phyloP scores from a whole-genome alignment of 345 rosid genomes.

The Hibiscus mutabilis region DNA sequence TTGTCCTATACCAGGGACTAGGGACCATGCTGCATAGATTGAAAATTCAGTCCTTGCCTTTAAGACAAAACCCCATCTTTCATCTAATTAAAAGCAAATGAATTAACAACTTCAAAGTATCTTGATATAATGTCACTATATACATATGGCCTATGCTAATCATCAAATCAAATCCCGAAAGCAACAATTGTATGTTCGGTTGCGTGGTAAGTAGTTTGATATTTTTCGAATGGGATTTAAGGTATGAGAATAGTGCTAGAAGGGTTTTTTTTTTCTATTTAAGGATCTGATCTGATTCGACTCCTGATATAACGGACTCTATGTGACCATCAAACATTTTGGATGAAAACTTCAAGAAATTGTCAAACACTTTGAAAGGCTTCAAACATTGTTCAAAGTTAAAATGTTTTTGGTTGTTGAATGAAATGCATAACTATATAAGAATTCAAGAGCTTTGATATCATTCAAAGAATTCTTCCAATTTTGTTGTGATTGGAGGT shows the following conservation, averaged over 20 bases:
- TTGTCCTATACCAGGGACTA: background rate
- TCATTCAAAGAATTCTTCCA: background rate
- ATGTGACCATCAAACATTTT: too few relatives aligned
- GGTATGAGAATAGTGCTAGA: too few relatives aligned
- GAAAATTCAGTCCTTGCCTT: background rate
- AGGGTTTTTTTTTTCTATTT: background rate
- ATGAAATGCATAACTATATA: background rate
- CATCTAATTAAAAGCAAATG: background rate
- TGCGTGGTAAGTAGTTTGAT: too few relatives aligned
- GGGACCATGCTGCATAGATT: conserved; percentile 17
- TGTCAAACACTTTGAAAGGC: background rate
- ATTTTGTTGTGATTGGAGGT: background rate
- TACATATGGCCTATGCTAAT: too few relatives aligned
- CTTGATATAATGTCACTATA: too few relatives aligned
- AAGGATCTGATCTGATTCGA: background rate
- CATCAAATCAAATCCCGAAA: too few relatives aligned
- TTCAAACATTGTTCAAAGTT: background rate
- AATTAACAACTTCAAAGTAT: too few relatives aligned
- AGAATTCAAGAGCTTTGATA: background rate
- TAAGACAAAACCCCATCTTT: background rate
- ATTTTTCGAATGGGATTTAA: too few relatives aligned
- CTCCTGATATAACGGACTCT: too few relatives aligned
- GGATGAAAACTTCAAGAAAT: background rate
- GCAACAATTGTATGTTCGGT: too few relatives aligned
- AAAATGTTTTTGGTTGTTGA: background rate